phyloP scores from a whole-genome alignment of 2,329 filamentous ascomycete species.

The Aspergillus carbonarius region DNA sequence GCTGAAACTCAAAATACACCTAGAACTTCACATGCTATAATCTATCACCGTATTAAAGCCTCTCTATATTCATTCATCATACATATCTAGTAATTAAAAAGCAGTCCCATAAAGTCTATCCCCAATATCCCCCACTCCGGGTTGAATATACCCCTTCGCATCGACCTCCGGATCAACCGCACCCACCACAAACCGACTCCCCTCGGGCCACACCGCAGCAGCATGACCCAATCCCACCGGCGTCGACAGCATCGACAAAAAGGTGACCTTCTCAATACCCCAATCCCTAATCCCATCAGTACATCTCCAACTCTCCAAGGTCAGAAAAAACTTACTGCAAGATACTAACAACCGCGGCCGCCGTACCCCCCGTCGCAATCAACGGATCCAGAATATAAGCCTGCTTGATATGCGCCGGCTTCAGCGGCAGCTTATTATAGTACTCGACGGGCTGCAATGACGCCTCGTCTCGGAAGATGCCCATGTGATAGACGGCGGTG shows the following conservation, averaged over 20 bases:
- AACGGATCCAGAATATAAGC: conserved; percentile 29
- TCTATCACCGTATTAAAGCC: background rate
- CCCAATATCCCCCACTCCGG: conserved; percentile 31
- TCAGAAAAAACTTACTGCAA: conserved; percentile 20
- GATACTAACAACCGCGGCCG: conserved; percentile 25
- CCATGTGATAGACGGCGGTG: conserved; percentile 29
- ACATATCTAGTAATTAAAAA: conserved; percentile 5
- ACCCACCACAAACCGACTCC: conserved; percentile 27
- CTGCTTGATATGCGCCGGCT: conserved; percentile 23
- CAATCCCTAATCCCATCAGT: conserved; percentile 19
- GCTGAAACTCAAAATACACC: background rate
- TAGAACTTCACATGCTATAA: background rate
- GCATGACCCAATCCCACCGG: conserved; percentile 20
- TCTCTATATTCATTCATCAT: background rate
- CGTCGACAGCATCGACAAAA: conserved; percentile 26
- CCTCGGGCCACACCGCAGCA: conserved; percentile 26
- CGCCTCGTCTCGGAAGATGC: conserved; percentile 27
- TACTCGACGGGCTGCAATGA: conserved; percentile 31
- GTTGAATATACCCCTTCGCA: conserved; percentile 27
- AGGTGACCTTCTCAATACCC: conserved; percentile 28
- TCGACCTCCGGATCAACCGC: conserved; percentile 25
- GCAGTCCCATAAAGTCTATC: conserved; percentile 30
- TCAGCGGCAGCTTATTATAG: conserved; percentile 31
- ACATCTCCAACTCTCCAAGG: background rate
- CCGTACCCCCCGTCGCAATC: conserved; percentile 29